Evolutionary conservation across 2,329 filamentous ascomycete species (phyloP), one percentile per base, ranked within the genome.

Genomic region (Onygenales sp.): DNA sequence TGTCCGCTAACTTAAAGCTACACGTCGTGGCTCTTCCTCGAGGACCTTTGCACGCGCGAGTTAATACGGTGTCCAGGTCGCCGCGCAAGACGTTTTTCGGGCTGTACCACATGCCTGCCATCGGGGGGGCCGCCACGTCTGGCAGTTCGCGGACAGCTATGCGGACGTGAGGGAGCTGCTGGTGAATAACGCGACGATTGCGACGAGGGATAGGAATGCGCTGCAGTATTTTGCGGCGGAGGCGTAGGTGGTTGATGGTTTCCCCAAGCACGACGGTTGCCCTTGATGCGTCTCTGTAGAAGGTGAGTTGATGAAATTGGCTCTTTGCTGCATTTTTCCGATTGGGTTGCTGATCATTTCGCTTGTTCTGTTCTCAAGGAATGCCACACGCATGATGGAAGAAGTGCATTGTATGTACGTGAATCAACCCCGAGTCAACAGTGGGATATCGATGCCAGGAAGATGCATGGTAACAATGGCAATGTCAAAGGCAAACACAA

Each of bases 221-320:
- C 71, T 87, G 42, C 81, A 85, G 67, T 85, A 83, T 66, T 87
- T 88, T 63, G 84, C 85, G 4, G 76, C 85, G 1, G 61, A 86
- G 54, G 81, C 74, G 1, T 87, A 84, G 65, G 83, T 83, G 0
- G 81, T 77, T 57, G 83, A 87, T 87, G 43, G 27, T 59, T 40
- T 45, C 59, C 31, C 42, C 54, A n/a, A 39, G 32, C 21, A 47
- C 39, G 33, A 56, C 40, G 31, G 37, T 31, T n/a, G 55, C 11
- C 37, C 49, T 13, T 44, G 21, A 44, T 44, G 42, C 21, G 1
- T 21, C 42, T 17, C 17, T 17, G 17, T 17, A 17, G 17, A 44
- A 6, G 42, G 42, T 44, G 42, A 21, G 42, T 6, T 27, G 27
- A 21, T 44, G 17, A 17, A 17, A 17, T 27, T 1, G 42, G 7